Evolutionary conservation across 306 rosid genomes (phyloP).

Genomic region (Ochetophila trinervis): DNA sequence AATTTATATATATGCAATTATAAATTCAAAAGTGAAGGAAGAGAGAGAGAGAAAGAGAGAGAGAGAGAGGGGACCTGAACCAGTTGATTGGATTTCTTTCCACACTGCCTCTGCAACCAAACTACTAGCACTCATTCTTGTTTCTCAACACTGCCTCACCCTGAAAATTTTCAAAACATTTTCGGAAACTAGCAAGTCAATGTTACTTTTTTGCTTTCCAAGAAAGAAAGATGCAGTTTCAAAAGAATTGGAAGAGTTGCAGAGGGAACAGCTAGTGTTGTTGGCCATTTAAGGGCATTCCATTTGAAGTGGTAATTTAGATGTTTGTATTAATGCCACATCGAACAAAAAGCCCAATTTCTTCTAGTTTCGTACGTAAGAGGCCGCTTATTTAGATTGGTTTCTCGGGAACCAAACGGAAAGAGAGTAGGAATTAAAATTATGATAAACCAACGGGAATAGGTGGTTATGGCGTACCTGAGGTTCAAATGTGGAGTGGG

Average conservation of each 20-base stretch:
- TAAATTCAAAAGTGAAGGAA: neutral
- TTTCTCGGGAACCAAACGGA: no score
- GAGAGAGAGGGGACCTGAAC: constrained; percentile 25
- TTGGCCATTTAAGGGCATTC: neutral
- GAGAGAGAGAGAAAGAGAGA: neutral
- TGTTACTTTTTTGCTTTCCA: neutral
- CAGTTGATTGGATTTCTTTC: constrained; percentile 40
- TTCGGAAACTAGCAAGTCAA: no score
- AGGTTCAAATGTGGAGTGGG: no score
- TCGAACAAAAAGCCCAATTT: neutral
- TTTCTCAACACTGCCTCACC: neutral
- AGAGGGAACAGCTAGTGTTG: no score
- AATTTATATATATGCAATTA: neutral
- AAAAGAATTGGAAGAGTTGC: neutral
- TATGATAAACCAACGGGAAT: no score
- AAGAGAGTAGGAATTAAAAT: no score
- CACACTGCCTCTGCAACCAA: constrained; percentile 46
- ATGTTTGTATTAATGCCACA: constrained; percentile 18
- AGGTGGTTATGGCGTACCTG: no score
- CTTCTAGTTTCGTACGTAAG: neutral
- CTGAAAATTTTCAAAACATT: neutral
- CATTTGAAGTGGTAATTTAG: neutral
- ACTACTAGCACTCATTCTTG: constrained; percentile 33
- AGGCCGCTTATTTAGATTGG: neutral
- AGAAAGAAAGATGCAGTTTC: neutral